phyloP scores from a whole-genome alignment of 2,329 filamentous ascomycete species.

The Aureobasidium leucospermi region DNA sequence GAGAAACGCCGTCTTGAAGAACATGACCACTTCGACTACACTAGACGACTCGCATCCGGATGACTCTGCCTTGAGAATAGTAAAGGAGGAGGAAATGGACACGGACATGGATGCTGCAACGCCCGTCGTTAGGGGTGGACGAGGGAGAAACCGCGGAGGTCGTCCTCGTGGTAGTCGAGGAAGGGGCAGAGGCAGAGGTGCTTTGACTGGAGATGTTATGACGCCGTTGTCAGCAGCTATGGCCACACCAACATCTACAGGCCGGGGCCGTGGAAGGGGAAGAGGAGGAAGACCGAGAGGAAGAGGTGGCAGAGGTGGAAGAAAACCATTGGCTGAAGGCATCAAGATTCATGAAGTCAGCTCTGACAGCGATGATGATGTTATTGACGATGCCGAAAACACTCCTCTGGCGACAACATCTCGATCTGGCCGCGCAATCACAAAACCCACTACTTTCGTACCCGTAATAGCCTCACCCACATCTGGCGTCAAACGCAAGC shows the following conservation, averaged over 20 bases:
- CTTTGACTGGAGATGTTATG: slow-evolving; percentile 12
- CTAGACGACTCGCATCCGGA: neutral
- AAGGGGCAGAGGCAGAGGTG: slow-evolving; percentile 19
- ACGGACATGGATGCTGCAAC: neutral
- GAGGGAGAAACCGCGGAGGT: slow-evolving; percentile 20
- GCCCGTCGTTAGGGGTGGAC: slow-evolving; percentile 13
- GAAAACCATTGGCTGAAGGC: slow-evolving; percentile 24
- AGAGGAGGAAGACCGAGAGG: slow-evolving; percentile 15
- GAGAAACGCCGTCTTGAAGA: slow-evolving; percentile 38
- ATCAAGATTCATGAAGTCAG: slow-evolving; percentile 18
- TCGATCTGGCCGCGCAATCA: slow-evolving; percentile 67
- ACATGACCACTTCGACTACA: slow-evolving; percentile 29
- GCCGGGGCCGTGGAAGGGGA: slow-evolving; percentile 32
- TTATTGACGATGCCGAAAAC: slow-evolving; percentile 25
- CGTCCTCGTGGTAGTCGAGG: slow-evolving; percentile 1
- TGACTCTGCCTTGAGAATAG: neutral
- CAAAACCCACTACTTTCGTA: slow-evolving; percentile 57
- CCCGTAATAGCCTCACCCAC: slow-evolving; percentile 44
- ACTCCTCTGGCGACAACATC: slow-evolving; percentile 58
- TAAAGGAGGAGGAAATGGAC: neutral
- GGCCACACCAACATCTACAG: slow-evolving; percentile 25
- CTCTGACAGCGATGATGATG: slow-evolving; percentile 29
- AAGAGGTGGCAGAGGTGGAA: slow-evolving; percentile 20
- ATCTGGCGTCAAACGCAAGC: slow-evolving; percentile 47
- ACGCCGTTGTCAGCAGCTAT: slow-evolving; percentile 20